Base-by-base conservation (phyloP, 371 early-diverging fungal species). In the Mucor velutinosus region DNA sequence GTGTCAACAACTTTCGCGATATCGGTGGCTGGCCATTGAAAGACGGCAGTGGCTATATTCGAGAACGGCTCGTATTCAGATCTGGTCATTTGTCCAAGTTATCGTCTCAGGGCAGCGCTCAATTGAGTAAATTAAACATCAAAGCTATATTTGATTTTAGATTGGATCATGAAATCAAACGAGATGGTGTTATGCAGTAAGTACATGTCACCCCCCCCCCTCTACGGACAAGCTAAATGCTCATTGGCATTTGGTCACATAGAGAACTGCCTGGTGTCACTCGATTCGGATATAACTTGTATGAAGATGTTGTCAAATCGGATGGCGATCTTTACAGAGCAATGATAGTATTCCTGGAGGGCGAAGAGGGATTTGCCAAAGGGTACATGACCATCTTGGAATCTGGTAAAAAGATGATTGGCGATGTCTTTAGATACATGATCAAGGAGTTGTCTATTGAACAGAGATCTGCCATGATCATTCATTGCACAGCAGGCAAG, bases 401-500 rank as follows among this genome's bases (percentile, higher is more conserved):
- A 25, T 66, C 69, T 32, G 69, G 69, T 8, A 73, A 69, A 39
- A 56, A 53, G 25, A 19, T 69, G 15, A 66, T 73, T 27, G 73
- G 69, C 6, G 56, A 73, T 25, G 57, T 73, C 3, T 65, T 73
- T 17, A 43, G 69, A 12, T 69, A 69, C 35, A 73, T 73, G 73
- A 58, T 62, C 3, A 47, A 55, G 23, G 39, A 65, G 32, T 15
- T 74, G 8, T 70, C 70, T 21, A 39, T 58, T 25, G 4, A 60
- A 7, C 41, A 62, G 19, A 41, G 67, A 37, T 12, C 56, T 21
- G 39, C 94, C 1, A 85, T 93, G 19, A 65, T 92, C 30, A 84
- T 93, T 30, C 94, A 94, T 68, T 94, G 94, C 75, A 87, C 92
- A 17, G 92, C 92, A 12, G 94, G 94, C 39, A 94, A 94, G 76